A percentile compares a stretch with the other conserved stretches of the same genome.
These are phyloP conservation scores for Coemansia sp. DNA, from an alignment of 192 early-diverging fungal species.

Conservation along the genomic window DNA sequence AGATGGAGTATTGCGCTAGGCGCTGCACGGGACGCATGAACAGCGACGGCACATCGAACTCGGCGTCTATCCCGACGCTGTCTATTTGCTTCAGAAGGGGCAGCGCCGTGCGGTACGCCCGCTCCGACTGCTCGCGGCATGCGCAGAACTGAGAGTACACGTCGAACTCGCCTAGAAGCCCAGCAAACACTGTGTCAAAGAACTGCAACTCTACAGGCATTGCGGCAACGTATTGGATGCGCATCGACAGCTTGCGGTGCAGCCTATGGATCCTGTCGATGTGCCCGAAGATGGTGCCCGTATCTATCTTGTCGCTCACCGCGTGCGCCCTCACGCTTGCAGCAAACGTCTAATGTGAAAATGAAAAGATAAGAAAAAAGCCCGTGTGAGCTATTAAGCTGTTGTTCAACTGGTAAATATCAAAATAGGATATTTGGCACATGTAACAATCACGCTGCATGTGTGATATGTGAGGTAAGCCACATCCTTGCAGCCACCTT, in stretches of 20 bases:
- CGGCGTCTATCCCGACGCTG: constrained; percentile 10
- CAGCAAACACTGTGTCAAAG: constrained; percentile 25
- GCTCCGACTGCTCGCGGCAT: constrained; percentile 25
- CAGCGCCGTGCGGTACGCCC: constrained; percentile 20
- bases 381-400: no score
- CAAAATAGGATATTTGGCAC: constrained; percentile 2
- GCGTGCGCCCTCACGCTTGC: constrained; percentile 18
- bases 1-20: constrained; percentile 48
- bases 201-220: constrained; percentile 29
- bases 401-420: not conserved
- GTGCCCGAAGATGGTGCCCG: constrained; percentile 23
- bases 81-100: constrained; percentile 19
- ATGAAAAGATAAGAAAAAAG: not conserved
- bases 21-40: constrained; percentile 52
- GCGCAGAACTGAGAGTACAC: constrained; percentile 45
- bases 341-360: constrained; percentile 17
- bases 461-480: not conserved
- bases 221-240: constrained; percentile 47
- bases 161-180: constrained; percentile 22
- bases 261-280: constrained; percentile 29
- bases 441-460: not conserved
- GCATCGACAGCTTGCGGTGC: constrained; percentile 43
- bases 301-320: constrained; percentile 23
- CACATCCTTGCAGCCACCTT: not conserved
- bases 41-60: constrained; percentile 39